Conservation (phyloP, 768 basidiomycete genomes). For the Russula lepida region DNA sequence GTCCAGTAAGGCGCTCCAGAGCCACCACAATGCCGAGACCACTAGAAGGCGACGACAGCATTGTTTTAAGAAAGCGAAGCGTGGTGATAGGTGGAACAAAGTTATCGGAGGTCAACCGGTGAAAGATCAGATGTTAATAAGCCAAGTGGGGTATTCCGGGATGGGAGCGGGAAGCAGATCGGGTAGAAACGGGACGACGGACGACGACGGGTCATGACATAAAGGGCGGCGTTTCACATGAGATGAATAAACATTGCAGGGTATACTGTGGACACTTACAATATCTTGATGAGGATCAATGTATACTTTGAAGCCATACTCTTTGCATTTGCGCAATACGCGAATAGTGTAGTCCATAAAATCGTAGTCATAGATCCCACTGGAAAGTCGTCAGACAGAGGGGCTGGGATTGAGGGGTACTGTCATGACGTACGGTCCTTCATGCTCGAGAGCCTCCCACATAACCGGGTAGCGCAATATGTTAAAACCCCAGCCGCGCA, state of each 20-base stretch:
- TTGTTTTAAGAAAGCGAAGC: not conserved
- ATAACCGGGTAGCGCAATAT: slow-evolving; percentile 75
- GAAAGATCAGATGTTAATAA: not conserved
- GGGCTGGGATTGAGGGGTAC: not conserved
- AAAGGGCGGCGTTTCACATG: not conserved
- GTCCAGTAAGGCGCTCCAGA: slow-evolving; percentile 96
- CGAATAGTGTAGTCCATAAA: slow-evolving; percentile 89
- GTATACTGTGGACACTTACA: slow-evolving; percentile 40
- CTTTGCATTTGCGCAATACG: slow-evolving; percentile 84
- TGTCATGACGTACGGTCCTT: slow-evolving; percentile 73
- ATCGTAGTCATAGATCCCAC: slow-evolving; percentile 81
- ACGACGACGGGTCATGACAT: not conserved
- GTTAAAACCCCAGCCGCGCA: slow-evolving; percentile 93
- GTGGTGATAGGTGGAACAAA: not conserved
- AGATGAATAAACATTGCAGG: not conserved
- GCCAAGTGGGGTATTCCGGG: not conserved
- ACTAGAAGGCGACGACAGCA: slow-evolving; percentile 38
- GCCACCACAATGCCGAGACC: slow-evolving; percentile 92
- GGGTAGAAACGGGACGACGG: not conserved
- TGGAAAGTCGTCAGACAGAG: slow-evolving; percentile 27
- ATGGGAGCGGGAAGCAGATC: not conserved
- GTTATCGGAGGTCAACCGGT: not conserved
- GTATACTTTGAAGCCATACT: slow-evolving; percentile 84
- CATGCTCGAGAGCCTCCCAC: slow-evolving; percentile 93
- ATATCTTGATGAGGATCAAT: slow-evolving; percentile 96